These are phyloP conservation scores for Ophiostoma perfectum DNA, from an alignment of 2,329 filamentous ascomycete species.

Conservation along the genomic window DNA sequence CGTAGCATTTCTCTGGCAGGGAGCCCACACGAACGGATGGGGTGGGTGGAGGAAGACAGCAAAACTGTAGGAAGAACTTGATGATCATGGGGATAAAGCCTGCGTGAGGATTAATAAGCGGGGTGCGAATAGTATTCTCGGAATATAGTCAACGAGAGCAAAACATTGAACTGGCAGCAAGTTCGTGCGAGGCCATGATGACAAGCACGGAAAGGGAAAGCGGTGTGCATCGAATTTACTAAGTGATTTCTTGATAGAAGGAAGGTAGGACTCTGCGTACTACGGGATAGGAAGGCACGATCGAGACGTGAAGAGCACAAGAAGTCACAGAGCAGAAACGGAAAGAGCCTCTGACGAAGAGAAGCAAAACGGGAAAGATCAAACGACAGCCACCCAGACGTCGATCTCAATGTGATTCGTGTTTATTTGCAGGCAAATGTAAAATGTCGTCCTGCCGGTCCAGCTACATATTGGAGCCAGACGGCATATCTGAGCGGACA, in stretches of 20 bases:
- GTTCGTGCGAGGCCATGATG: too few species aligned
- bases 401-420: constrained; percentile 2
- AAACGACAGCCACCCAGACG: background rate
- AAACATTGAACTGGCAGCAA: background rate
- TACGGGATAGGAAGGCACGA: background rate
- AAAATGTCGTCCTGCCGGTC: background rate
- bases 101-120: background rate
- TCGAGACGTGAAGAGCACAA: background rate
- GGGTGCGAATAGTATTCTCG: background rate
- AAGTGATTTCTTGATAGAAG: background rate
- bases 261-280: background rate
- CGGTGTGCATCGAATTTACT: background rate
- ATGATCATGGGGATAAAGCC: background rate
- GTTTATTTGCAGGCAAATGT: constrained; percentile 2
- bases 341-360: background rate
- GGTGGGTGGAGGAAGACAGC: background rate
- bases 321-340: background rate
- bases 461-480: background rate
- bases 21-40: background rate
- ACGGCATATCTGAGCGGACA: background rate
- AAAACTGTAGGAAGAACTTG: background rate
- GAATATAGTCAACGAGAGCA: background rate
- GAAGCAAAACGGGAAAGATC: background rate
- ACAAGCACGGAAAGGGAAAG: background rate
- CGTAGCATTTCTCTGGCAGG: background rate